Base-by-base conservation (phyloP, 2,329 filamentous ascomycete species). In the Didymella pomorum region DNA sequence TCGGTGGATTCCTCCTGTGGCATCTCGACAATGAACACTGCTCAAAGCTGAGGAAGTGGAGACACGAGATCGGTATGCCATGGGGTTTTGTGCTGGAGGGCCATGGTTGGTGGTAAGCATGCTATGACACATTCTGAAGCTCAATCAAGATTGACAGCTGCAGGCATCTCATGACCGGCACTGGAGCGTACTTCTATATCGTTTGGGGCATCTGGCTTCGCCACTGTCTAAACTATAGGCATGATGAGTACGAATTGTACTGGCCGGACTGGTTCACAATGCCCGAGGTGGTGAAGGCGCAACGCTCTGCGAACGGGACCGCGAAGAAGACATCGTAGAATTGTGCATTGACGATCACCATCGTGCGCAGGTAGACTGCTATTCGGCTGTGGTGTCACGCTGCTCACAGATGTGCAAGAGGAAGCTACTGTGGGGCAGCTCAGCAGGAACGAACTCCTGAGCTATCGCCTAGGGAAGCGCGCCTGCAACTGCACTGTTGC, bases 111-210 rank as follows among this genome's bases (percentile, higher is more conserved):
- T 90, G 88, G 88, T 87, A 76, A 76, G 83, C 76, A 56, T 31
- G 12, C 14, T 37, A 14, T 16, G 11, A n/a, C 11, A 12, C 3
- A 3, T 14, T 21, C 14, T 23, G 21, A 3, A 31, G 7, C 29
- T 7, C 20, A 29, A 29, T n/a, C 14, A 51, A 41, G 49, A 65
- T 59, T 71, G 52, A 60, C 31, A 26, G 21, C 28, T 11, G 11
- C 10, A 84, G 89, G 89, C 91, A 94, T 78, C 71, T 94, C 35
- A 88, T 94, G 83, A 95, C 92, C 0, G 91, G 91, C 12, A 81
- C 89, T 33, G 92, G 92, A 73, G 91, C 91, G 16, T 96, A 96
- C 76, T 90, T 89, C 71, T 92, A 94, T 73, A 92, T 96, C 66
- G 81, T 87, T 14, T 96, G 92, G 91, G 89, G 91, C 14, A 87